Base-by-base conservation (phyloP, 495 filamentous ascomycete species). In the Chaetomium fimeti region DNA sequence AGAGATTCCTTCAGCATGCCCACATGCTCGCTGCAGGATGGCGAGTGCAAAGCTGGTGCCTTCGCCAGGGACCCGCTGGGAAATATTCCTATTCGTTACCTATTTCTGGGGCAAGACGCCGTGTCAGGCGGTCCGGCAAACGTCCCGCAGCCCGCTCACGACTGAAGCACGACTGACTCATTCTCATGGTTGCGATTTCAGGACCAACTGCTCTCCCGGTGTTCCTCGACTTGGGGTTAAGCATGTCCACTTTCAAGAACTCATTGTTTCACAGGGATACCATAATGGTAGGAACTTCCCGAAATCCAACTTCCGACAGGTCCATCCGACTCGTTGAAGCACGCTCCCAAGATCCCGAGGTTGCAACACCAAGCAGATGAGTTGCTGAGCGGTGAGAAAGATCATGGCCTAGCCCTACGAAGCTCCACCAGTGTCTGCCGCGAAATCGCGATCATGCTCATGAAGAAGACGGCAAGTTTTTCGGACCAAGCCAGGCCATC, bases 101-200 rank as follows among this genome's bases (percentile, higher is more conserved):
- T 56, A 28, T 52, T 67, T 68, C 59, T 57, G 60, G 56, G 57
- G 65, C 52, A 59, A 29, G 60, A 64, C 11, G 28, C 55, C 55
- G 48, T 65, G 58, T 63, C 48, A 68, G 68, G 63, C 60, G 47
- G 24, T 48, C 57, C 60, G 57, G 43, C 60, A 55, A 66, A 49
- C 52, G 18, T 25, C 24, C 56, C 47, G 62, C 45, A 16, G 47
- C 24, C 28, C 36, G 22, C 62, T 42, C 53, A 42, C 58, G n/a
- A 52, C 5, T 28, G 3, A 5, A 43, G 15, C 40, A 43, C 25
- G 45, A 5, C 32, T 45, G 62, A 52, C 47, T 62, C 55, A 55
- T 64, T 40, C 42, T 63, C 47, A 28, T 48, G 24, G 29, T 52
- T 22, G 22, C 28, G 28, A 25, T 45, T 53, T 59, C 57, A 55